Evolutionary conservation across 176 grass and related monocot species (phyloP).

Genomic region (Oryza punctata): DNA sequence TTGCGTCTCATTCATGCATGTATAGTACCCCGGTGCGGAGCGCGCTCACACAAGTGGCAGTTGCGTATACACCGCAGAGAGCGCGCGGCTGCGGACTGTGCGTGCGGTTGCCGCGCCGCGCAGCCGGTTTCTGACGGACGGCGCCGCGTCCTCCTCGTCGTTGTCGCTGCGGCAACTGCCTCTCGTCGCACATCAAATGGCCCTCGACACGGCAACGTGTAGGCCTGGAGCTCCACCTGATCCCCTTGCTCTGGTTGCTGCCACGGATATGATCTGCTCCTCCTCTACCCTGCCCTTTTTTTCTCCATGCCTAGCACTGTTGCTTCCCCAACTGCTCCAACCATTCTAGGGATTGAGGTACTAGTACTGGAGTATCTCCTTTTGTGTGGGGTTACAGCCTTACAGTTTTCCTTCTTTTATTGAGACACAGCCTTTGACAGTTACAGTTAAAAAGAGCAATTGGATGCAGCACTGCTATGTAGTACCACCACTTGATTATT

Average conservation of each 20-base stretch:
- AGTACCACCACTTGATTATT: too few relatives aligned
- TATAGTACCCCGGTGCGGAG: background rate
- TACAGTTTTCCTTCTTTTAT: too few relatives aligned
- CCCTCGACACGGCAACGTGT: slow-evolving; percentile 34
- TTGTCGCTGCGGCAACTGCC: too few relatives aligned
- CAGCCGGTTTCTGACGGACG: background rate
- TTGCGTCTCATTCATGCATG: background rate
- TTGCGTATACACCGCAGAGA: background rate
- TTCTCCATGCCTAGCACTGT: slow-evolving; percentile 33
- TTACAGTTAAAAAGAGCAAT: too few relatives aligned
- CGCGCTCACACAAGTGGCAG: background rate
- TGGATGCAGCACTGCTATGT: too few relatives aligned
- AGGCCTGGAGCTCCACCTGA: background rate
- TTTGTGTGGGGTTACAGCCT: too few relatives aligned
- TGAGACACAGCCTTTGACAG: too few relatives aligned
- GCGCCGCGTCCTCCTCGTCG: too few relatives aligned
- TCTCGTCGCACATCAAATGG: too few relatives aligned
- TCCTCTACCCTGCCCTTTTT: too few relatives aligned
- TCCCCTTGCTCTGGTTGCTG: background rate
- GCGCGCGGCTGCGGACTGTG: background rate
- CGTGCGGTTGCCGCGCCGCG: background rate
- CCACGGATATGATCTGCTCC: background rate
- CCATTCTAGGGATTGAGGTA: background rate
- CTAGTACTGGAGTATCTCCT: background rate
- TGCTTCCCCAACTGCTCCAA: background rate